Conservation (phyloP, 2,329 filamentous ascomycete genomes). For the Fusarium azukiicola region DNA sequence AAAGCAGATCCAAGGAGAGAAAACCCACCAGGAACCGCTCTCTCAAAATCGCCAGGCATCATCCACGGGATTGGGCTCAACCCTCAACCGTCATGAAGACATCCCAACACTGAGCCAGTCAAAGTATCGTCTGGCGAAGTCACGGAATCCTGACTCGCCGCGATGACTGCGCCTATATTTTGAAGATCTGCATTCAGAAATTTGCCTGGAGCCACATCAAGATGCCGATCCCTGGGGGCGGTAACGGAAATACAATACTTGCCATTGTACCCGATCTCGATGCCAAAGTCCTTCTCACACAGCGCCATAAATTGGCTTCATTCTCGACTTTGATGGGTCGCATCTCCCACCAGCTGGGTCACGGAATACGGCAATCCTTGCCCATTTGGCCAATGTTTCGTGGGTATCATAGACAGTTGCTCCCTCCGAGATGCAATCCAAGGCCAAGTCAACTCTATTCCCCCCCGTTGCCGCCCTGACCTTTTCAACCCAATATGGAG, state of each 20-base stretch:
- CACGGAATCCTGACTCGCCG: slow-evolving; percentile 47
- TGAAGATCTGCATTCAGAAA: neutral
- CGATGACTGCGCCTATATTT: slow-evolving; percentile 29
- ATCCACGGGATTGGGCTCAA: slow-evolving; percentile 58
- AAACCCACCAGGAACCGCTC: slow-evolving; percentile 55
- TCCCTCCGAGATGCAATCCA: slow-evolving; percentile 66
- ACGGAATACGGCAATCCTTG: slow-evolving; percentile 53
- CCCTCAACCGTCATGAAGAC: neutral
- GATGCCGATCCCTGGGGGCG: neutral
- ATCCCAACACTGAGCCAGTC: slow-evolving; percentile 53
- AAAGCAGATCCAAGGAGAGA: slow-evolving; percentile 47
- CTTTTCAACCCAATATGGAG: slow-evolving; percentile 58
- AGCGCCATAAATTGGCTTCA: slow-evolving; percentile 64
- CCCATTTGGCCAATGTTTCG: slow-evolving; percentile 53
- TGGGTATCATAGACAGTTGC: slow-evolving; percentile 57
- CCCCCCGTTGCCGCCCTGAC: slow-evolving; percentile 51
- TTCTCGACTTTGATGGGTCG: slow-evolving; percentile 46
- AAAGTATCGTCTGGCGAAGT: slow-evolving; percentile 62
- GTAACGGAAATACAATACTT: slow-evolving; percentile 38
- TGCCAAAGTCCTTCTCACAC: slow-evolving; percentile 67
- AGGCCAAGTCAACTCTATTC: slow-evolving; percentile 59
- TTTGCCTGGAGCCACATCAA: slow-evolving; percentile 28
- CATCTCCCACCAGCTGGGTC: slow-evolving; percentile 50
- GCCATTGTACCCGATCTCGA: slow-evolving; percentile 63
- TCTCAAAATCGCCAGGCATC: slow-evolving; percentile 58